These are phyloP conservation scores for Diutina rugosa DNA, from an alignment of 1,139 yeast species.

Conservation along the genomic window DNA sequence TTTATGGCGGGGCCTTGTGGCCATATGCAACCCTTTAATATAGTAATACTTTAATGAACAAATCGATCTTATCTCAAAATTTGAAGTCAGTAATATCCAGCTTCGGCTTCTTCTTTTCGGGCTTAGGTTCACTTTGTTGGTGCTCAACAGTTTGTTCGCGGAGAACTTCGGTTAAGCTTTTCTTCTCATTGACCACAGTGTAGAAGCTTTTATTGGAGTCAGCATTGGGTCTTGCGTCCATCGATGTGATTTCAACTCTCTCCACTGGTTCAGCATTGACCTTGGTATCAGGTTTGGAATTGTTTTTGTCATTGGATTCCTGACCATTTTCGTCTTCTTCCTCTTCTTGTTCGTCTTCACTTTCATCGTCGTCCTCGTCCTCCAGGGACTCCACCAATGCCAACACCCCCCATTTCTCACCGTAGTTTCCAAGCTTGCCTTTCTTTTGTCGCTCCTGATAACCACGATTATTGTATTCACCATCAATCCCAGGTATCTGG, in stretches of 20 bases:
- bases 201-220: neutral
- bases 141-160: neutral
- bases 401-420: neutral
- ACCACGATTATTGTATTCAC: slow-evolving; percentile 24
- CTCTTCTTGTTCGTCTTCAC: slow-evolving; percentile 5
- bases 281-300: neutral
- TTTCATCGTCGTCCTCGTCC: slow-evolving; percentile 8
- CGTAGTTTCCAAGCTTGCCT: neutral
- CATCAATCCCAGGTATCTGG: slow-evolving; percentile 42
- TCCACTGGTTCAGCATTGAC: neutral
- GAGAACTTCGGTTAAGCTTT: neutral
- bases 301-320: neutral
- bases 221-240: neutral
- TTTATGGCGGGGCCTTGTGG: neutral
- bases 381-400: slow-evolving; percentile 7
- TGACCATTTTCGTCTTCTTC: neutral
- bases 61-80: neutral
- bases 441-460: slow-evolving; percentile 9
- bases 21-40: neutral
- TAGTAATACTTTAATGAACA: neutral
- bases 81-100: neutral
- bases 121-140: neutral
- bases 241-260: neutral
- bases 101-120: neutral
- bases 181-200: neutral